These are phyloP conservation scores for Fusarium sacchari DNA, from an alignment of 2,329 filamentous ascomycete species.

Conservation along the genomic window DNA sequence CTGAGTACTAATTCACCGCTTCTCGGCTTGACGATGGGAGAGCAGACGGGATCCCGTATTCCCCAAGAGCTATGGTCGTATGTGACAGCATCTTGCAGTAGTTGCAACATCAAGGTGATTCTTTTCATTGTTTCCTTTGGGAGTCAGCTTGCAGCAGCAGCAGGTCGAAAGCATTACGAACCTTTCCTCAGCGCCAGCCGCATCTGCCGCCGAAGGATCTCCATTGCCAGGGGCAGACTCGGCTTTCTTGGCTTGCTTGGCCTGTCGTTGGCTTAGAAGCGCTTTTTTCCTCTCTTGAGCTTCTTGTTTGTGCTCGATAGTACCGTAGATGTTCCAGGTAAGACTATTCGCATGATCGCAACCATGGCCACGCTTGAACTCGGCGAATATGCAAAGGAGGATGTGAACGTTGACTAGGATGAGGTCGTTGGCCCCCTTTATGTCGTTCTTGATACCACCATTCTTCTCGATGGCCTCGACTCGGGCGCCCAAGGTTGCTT, in stretches of 20 bases:
- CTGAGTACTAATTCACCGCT: constrained; percentile 2
- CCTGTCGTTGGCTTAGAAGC: not conserved
- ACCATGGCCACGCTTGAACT: not conserved
- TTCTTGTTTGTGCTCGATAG: not conserved
- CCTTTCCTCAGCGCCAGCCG: not conserved
- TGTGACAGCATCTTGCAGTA: not conserved
- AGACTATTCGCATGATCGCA: not conserved
- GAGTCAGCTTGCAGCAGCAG: not conserved
- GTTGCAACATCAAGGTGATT: not conserved
- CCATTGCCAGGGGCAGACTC: too few relatives aligned
- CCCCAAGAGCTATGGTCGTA: not conserved
- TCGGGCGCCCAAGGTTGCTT: not conserved
- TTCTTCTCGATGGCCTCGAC: not conserved
- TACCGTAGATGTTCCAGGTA: not conserved
- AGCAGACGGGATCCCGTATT: constrained; percentile 1
- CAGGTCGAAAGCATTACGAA: not conserved
- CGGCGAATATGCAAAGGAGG: not conserved
- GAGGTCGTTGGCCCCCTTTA: not conserved
- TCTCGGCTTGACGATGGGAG: not conserved
- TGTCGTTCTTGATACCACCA: not conserved
- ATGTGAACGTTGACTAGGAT: not conserved
- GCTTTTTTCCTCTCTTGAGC: not conserved
- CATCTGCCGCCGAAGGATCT: not conserved
- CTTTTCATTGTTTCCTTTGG: not conserved
- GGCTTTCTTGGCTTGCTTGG: not conserved